Evolutionary conservation across 2,329 filamentous ascomycete species (phyloP).

Genomic region (Aureobasidium melanogenum): DNA sequence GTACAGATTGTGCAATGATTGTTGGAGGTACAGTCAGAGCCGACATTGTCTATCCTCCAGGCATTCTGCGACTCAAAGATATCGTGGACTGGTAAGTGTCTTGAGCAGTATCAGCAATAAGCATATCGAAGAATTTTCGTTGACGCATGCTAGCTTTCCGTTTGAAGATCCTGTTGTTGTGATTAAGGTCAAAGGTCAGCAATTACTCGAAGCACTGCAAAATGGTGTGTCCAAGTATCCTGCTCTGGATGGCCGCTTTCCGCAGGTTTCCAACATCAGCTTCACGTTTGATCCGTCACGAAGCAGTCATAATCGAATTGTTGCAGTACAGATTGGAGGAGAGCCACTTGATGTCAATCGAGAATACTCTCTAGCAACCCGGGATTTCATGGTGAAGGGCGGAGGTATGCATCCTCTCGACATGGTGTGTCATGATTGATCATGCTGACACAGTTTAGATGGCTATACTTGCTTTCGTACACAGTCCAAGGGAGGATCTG

Average conservation of each 20-base stretch:
- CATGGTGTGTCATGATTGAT: neutral
- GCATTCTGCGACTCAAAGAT: conserved; percentile 67
- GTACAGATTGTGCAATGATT: conserved; percentile 75
- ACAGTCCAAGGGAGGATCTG: conserved; percentile 63
- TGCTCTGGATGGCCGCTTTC: conserved; percentile 72
- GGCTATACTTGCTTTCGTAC: conserved; percentile 72
- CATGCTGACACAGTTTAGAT: conserved; percentile 37
- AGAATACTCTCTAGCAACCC: conserved; percentile 65
- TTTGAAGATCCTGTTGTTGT: conserved; percentile 87
- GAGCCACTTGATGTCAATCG: conserved; percentile 52
- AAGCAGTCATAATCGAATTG: conserved; percentile 54
- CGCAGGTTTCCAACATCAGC: conserved; percentile 75
- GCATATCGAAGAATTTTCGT: conserved; percentile 6
- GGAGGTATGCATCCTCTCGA: conserved; percentile 36
- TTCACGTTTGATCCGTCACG: conserved; percentile 62
- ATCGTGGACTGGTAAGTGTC: conserved; percentile 58
- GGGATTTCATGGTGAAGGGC: conserved; percentile 82
- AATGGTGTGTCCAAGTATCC: conserved; percentile 76
- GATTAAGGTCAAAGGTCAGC: conserved; percentile 60
- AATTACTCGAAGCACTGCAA: conserved; percentile 71
- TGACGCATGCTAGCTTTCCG: conserved; percentile 50
- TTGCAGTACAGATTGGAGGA: conserved; percentile 52
- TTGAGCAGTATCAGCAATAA: neutral
- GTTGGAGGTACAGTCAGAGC: conserved; percentile 78
- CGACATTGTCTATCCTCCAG: conserved; percentile 80